Evolutionary conservation across 768 basidiomycete species (phyloP).

Genomic region (Podaxis sp.): DNA sequence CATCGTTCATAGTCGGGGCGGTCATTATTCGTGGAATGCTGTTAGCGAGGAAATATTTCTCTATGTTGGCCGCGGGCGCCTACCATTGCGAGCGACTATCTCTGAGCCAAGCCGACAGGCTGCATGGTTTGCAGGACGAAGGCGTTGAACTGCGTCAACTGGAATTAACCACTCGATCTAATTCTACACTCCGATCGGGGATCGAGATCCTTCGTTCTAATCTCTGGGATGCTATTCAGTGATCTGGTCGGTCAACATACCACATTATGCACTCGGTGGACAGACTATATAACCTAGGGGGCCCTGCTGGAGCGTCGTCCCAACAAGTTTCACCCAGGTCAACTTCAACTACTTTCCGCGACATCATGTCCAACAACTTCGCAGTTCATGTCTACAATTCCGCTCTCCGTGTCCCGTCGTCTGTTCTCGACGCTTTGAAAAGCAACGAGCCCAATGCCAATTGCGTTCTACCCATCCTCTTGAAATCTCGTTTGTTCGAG

Average conservation of each 20-base stretch:
- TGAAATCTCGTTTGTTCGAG: slow-evolving; percentile 26
- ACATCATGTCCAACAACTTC: background rate
- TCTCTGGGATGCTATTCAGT: background rate
- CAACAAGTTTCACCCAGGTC: background rate
- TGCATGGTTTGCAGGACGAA: background rate
- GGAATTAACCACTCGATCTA: background rate
- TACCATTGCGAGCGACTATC: background rate
- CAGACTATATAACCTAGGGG: background rate
- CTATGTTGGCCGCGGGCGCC: background rate
- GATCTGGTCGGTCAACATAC: background rate
- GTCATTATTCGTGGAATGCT: background rate
- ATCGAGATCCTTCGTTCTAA: background rate
- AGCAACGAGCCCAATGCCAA: slow-evolving; percentile 40
- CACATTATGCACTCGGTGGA: background rate
- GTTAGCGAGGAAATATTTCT: background rate
- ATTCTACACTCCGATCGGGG: background rate
- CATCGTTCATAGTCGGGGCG: background rate
- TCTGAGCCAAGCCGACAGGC: background rate
- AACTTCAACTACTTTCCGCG: background rate
- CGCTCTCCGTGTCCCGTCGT: slow-evolving; percentile 35
- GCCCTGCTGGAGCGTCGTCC: background rate
- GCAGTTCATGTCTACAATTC: slow-evolving; percentile 24
- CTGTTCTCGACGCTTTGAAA: slow-evolving; percentile 37
- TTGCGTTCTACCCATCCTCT: slow-evolving; percentile 37
- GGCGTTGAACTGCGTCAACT: background rate